Conservation (phyloP, 23 red algal genomes). For the Gracilariopsis chorda region DNA sequence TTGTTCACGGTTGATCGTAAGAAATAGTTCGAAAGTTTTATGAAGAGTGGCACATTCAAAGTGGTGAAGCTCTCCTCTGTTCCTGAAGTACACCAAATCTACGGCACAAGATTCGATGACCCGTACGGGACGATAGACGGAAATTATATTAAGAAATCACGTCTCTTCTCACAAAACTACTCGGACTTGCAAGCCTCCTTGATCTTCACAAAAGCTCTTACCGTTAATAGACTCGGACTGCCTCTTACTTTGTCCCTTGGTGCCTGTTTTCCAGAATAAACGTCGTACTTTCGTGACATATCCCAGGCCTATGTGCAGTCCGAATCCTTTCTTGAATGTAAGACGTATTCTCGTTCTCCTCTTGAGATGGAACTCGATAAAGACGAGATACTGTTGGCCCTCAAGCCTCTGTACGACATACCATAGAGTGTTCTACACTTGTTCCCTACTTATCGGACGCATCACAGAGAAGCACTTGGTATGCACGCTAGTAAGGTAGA, state of each 20-base stretch:
- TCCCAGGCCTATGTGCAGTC: conserved; percentile 45
- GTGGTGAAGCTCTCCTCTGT: not conserved
- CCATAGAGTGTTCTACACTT: conserved; percentile 39
- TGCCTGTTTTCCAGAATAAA: not conserved
- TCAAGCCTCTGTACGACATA: conserved; percentile 47
- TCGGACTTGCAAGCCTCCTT: not conserved
- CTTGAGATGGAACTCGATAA: not conserved
- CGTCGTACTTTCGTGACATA: not conserved
- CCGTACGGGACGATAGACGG: not conserved
- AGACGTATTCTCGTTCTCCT: not conserved
- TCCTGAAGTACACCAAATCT: not conserved
- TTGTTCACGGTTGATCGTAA: too few relatives aligned
- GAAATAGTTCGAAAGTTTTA: not conserved
- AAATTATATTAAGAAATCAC: not conserved
- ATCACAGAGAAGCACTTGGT: conserved; percentile 18
- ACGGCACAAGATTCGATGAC: not conserved
- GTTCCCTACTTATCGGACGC: conserved; percentile 21
- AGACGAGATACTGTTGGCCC: not conserved
- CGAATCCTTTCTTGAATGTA: not conserved
- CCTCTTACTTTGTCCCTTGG: not conserved
- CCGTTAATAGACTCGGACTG: not conserved
- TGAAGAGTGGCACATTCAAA: not conserved
- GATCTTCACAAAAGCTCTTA: conserved; percentile 15
- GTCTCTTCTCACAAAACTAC: not conserved
- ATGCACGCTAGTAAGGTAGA: conserved; percentile 26